Evolutionary conservation across 495 filamentous ascomycete genomes (phyloP).

Genomic region (Aspergillus diversus): DNA sequence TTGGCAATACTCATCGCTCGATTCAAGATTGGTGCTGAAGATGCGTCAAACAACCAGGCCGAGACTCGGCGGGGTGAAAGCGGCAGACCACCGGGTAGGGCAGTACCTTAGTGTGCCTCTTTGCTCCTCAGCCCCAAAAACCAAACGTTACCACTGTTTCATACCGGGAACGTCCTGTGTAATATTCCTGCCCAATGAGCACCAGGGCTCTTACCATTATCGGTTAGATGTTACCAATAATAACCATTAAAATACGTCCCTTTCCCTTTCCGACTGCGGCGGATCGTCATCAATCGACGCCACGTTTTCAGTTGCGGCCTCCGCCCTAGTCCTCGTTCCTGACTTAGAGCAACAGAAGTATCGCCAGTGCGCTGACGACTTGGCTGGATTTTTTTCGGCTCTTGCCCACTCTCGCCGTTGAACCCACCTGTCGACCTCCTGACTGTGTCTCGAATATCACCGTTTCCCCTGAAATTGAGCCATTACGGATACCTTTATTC

Average conservation of each 20-base stretch:
- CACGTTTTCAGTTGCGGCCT: slow-evolving; percentile 26
- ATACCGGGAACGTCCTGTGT: neutral
- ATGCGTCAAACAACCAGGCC: no score
- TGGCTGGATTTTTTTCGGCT: neutral
- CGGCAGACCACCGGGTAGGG: slow-evolving; percentile 8
- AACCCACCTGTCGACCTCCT: neutral
- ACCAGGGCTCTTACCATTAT: neutral
- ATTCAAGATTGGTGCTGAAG: no score
- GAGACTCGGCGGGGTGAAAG: slow-evolving; percentile 2
- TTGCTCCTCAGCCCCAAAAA: slow-evolving; percentile 1
- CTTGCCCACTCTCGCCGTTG: neutral
- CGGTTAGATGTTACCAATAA: neutral
- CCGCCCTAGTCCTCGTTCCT: slow-evolving; percentile 1
- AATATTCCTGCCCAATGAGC: neutral
- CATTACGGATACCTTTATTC: slow-evolving; percentile 4
- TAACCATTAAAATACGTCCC: slow-evolving; percentile 5
- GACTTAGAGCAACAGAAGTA: slow-evolving; percentile 1
- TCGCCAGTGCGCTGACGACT: slow-evolving; percentile 5
- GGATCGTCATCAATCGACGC: slow-evolving; percentile 26
- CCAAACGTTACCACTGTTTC: slow-evolving; percentile 1
- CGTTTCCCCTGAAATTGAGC: neutral
- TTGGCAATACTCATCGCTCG: no score
- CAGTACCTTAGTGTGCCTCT: neutral
- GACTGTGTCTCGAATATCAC: neutral
- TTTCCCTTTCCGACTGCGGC: slow-evolving; percentile 26